Base-by-base conservation (phyloP, 164 flowering plant species). In the Macadamia tetraphylla region DNA sequence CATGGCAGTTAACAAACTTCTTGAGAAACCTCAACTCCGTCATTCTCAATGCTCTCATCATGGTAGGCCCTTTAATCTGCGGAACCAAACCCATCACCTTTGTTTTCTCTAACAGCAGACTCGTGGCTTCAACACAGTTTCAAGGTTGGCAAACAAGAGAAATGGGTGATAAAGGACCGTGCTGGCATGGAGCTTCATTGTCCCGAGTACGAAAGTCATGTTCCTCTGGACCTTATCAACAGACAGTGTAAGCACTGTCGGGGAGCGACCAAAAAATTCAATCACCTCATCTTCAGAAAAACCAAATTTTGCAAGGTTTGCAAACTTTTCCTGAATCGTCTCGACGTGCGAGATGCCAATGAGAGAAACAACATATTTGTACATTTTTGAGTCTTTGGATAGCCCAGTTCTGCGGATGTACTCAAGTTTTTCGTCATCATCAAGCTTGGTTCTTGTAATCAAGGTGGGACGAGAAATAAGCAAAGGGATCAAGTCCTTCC, bases 31-130 rank as follows among this genome's bases (percentile, higher is more conserved):
- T 63, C 51, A 75, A 66, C 60, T 88, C 91, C 0, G 59, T 64
- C 94, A 88, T 88, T 78, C 90, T 79, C 74, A 88, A 56, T n/a
- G 87, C 90, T 46, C 64, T 78, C 40, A 83, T 51, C 70, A 87
- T 9, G 1, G 23, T 1, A 1, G 77, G 68, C 29, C 90, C 86
- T 44, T 81, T 69, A 0, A 87, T 80, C 66, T 75, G 80, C 12
- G 86, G 84, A 31, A 15, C 31, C 31, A 82, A 77, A 49, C 77
- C 80, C 87, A 84, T 81, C 1, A 79, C 88, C 65, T 75, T 66
- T 5, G 87, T 77, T 72, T 84, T 85, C 58, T 40, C 69, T 1
- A 74, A 81, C 8, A 87, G 76, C 18, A 68, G 65, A 66, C 35
- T 3, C 94, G 83, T 5, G 94, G 91, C 78, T 72, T 87, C 66